These are phyloP conservation scores for Ailanthus altissimus DNA, from an alignment of 345 rosid genomes.

Conservation along the genomic window DNA sequence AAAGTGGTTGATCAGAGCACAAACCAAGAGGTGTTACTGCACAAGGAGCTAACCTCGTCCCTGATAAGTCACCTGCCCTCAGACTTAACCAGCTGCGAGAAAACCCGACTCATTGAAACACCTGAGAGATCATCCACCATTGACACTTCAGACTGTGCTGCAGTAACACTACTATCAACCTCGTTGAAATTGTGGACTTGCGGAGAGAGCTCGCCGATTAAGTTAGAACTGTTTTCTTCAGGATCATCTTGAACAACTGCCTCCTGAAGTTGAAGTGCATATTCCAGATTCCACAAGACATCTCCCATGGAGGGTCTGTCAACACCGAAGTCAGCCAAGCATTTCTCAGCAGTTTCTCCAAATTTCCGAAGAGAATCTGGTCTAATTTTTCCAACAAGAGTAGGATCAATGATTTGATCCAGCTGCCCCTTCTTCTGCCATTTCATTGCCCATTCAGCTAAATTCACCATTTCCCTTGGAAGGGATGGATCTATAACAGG, in stretches of 20 bases:
- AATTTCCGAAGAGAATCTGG: slow-evolving; percentile 80
- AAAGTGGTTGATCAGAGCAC: slow-evolving; percentile 17
- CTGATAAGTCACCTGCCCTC: slow-evolving; percentile 60
- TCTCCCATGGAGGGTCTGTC: slow-evolving; percentile 92
- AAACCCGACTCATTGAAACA: slow-evolving; percentile 72
- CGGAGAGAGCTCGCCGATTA: slow-evolving; percentile 67
- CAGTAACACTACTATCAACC: slow-evolving; percentile 38
- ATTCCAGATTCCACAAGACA: slow-evolving; percentile 89
- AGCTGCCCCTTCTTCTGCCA: slow-evolving; percentile 86
- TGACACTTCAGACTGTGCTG: slow-evolving; percentile 42
- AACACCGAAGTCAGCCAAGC: slow-evolving; percentile 80
- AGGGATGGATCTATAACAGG: slow-evolving; percentile 90
- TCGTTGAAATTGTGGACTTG: slow-evolving; percentile 53
- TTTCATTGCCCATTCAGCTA: slow-evolving; percentile 94
- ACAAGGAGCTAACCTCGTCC: not conserved
- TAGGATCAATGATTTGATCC: slow-evolving; percentile 71
- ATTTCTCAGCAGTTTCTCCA: slow-evolving; percentile 87
- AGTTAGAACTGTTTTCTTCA: slow-evolving; percentile 72
- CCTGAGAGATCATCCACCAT: slow-evolving; percentile 54
- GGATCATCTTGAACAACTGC: slow-evolving; percentile 51
- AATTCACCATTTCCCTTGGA: slow-evolving; percentile 86
- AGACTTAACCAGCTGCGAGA: slow-evolving; percentile 83
- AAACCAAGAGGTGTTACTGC: not conserved
- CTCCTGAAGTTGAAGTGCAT: slow-evolving; percentile 83
- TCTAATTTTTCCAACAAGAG: slow-evolving; percentile 56